These are phyloP conservation scores for Phytopythium oedochilum DNA, from an alignment of 352 stramenopile genomes.

Conservation along the genomic window DNA sequence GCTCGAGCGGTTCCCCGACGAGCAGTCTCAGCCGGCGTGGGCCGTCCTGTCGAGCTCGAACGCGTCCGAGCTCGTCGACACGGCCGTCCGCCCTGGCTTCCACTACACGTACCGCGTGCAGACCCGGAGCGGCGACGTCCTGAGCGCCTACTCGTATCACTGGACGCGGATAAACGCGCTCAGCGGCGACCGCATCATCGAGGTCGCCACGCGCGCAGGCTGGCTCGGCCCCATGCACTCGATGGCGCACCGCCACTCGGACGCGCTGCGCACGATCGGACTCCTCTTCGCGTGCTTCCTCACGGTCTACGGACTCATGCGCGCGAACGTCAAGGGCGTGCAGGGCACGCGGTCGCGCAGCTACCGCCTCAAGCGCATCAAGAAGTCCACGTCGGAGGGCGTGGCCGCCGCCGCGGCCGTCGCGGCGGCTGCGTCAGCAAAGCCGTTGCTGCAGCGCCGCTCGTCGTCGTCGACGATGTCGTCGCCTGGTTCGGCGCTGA, in stretches of 20 bases:
- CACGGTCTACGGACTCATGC: constrained; percentile 49
- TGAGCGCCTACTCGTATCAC: constrained; percentile 44
- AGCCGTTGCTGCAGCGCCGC: constrained; percentile 7
- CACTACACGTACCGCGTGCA: constrained; percentile 46
- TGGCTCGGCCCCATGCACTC: constrained; percentile 4
- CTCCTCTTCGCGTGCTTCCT: constrained; percentile 54
- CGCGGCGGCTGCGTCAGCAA: constrained; percentile 11
- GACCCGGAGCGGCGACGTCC: constrained; percentile 26
- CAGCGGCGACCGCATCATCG: not conserved
- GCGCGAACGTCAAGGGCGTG: constrained; percentile 40
- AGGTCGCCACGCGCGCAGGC: not conserved
- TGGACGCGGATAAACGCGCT: constrained; percentile 11
- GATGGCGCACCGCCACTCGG: constrained; percentile 12
- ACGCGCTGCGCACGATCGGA: constrained; percentile 35
- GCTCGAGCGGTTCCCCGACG: constrained; percentile 36
- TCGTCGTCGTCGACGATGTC: constrained; percentile 31
- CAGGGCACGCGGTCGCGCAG: constrained; percentile 45
- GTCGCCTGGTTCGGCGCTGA: constrained; percentile 19
- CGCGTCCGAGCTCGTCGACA: constrained; percentile 23
- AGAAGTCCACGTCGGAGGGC: constrained; percentile 31
- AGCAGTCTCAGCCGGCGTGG: constrained; percentile 26
- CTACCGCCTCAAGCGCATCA: constrained; percentile 43
- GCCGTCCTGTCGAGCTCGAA: constrained; percentile 35
- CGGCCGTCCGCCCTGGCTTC: constrained; percentile 18
- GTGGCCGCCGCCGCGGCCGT: not conserved